Percentiles rank a stretch among this genome's conserved stretches.
Conservation (phyloP, 495 filamentous ascomycete genomes). For the Aspergillus asperescens region DNA sequence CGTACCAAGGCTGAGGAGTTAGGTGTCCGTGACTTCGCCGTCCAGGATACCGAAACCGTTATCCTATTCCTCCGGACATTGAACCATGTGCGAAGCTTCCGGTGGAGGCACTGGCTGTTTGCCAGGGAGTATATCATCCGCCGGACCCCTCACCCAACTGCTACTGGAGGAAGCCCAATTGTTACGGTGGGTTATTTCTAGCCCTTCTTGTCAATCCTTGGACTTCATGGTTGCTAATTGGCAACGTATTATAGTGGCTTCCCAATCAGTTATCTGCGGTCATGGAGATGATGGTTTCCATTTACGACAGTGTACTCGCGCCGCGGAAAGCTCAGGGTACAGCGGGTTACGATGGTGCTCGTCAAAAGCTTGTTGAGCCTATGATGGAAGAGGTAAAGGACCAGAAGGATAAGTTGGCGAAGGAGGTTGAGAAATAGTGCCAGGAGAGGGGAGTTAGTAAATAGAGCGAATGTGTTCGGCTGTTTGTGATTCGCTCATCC, state of each 20-base stretch:
- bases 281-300: constrained; percentile 64
- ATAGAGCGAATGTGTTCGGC: too few relatives aligned
- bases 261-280: constrained; percentile 79
- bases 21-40: constrained; percentile 56
- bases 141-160: constrained; percentile 73
- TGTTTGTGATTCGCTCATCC: too few relatives aligned
- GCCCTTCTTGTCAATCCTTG: background rate
- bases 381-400: constrained; percentile 68
- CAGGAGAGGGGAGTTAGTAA: constrained; percentile 56
- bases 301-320: constrained; percentile 49
- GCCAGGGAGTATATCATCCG: constrained; percentile 92
- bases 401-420: constrained; percentile 63
- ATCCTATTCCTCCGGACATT: constrained; percentile 66
- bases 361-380: constrained; percentile 44
- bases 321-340: constrained; percentile 31
- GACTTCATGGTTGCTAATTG: background rate
- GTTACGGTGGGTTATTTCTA: constrained; percentile 55
- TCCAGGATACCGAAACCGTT: constrained; percentile 46
- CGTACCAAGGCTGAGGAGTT: constrained; percentile 49
- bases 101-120: constrained; percentile 93
- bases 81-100: constrained; percentile 83
- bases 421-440: constrained; percentile 79
- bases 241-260: constrained; percentile 54
- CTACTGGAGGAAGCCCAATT: constrained; percentile 87
- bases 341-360: constrained; percentile 22